Percentiles rank a stretch among this genome's conserved stretches.
Evolutionary conservation across 441 rosid genomes (phyloP).

Genomic region (Corymbia calophylla): DNA sequence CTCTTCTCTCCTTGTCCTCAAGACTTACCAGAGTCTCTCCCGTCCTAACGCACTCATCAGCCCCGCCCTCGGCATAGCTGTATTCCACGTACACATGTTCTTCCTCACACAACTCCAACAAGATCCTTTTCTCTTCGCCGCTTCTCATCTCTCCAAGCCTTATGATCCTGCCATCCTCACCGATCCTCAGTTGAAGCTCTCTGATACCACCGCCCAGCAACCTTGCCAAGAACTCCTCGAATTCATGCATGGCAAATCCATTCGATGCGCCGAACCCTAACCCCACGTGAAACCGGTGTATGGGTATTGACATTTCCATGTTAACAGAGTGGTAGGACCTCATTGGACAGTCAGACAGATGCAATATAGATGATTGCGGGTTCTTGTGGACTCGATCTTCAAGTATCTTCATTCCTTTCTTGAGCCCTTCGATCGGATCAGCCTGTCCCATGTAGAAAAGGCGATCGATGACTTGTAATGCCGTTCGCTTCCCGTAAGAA

Average conservation of each 20-base stretch:
- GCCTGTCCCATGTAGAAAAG: conserved; percentile 74
- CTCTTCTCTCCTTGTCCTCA: conserved; percentile 26
- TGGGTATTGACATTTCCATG: conserved; percentile 37
- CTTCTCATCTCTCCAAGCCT: conserved; percentile 63
- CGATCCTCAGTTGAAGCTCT: conserved; percentile 60
- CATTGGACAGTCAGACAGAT: conserved; percentile 58
- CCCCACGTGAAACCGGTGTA: conserved; percentile 71
- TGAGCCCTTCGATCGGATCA: conserved; percentile 72
- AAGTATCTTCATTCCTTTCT: conserved; percentile 64
- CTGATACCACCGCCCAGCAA: conserved; percentile 48
- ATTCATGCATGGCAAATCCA: conserved; percentile 72
- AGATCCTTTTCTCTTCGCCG: conserved; percentile 54
- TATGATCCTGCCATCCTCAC: conserved; percentile 45
- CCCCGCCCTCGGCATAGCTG: conserved; percentile 61
- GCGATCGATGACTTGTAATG: conserved; percentile 72
- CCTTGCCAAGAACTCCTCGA: conserved; percentile 58
- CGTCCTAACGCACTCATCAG: conserved; percentile 35
- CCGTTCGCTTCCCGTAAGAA: conserved; percentile 60
- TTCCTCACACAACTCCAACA: conserved; percentile 42
- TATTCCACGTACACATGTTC: conserved; percentile 39
- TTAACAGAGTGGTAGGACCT: conserved; percentile 39
- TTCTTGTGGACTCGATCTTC: conserved; percentile 81
- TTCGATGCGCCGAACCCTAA: conserved; percentile 59
- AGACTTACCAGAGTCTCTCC: conserved; percentile 48
- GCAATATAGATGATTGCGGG: conserved; percentile 51